A percentile compares a stretch with the other conserved stretches of the same genome.
Evolutionary conservation across 352 stramenopile genomes (phyloP).

Genomic region (Plasmopara muralis): DNA sequence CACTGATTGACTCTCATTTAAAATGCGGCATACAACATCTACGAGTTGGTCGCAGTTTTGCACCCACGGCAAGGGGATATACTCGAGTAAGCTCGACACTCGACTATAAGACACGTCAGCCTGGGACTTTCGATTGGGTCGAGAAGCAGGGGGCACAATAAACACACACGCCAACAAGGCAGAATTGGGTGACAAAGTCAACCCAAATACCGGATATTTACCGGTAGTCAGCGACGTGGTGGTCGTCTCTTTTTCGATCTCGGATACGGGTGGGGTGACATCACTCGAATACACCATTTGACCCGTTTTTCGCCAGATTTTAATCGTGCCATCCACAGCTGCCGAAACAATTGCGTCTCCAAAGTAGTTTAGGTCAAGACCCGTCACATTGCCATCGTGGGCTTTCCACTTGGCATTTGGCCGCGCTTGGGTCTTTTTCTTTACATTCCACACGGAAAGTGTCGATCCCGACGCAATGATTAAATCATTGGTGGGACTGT

Average conservation of each 20-base stretch:
- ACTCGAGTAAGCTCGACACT: conserved; percentile 67
- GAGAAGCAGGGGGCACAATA: conserved; percentile 68
- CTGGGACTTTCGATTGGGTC: conserved; percentile 74
- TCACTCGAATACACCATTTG: conserved; percentile 20
- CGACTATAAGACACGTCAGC: conserved; percentile 80
- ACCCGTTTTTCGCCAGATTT: conserved; percentile 51
- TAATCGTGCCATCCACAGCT: conserved; percentile 56
- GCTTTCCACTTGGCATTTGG: conserved; percentile 45
- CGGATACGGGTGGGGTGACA: conserved; percentile 4
- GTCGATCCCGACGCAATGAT: conserved; percentile 54
- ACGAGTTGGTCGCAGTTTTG: conserved; percentile 37
- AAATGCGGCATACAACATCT: conserved; percentile 39
- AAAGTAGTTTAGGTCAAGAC: conserved; percentile 53
- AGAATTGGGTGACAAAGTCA: conserved; percentile 65
- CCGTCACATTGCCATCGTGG: conserved; percentile 64
- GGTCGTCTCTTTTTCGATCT: conserved; percentile 1
- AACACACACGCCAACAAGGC: conserved; percentile 59
- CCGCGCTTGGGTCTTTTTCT: conserved; percentile 35
- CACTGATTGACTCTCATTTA: conserved; percentile 46
- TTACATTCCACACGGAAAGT: conserved; percentile 68
- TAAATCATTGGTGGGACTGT: conserved; percentile 48
- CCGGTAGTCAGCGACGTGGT: conserved; percentile 5
- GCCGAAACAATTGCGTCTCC: conserved; percentile 55
- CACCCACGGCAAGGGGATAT: conserved; percentile 52
- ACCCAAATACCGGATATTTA: conserved; percentile 66